These are phyloP conservation scores for Chalciporus sphaerocephalus DNA, from an alignment of 768 basidiomycete genomes.

Conservation along the genomic window DNA sequence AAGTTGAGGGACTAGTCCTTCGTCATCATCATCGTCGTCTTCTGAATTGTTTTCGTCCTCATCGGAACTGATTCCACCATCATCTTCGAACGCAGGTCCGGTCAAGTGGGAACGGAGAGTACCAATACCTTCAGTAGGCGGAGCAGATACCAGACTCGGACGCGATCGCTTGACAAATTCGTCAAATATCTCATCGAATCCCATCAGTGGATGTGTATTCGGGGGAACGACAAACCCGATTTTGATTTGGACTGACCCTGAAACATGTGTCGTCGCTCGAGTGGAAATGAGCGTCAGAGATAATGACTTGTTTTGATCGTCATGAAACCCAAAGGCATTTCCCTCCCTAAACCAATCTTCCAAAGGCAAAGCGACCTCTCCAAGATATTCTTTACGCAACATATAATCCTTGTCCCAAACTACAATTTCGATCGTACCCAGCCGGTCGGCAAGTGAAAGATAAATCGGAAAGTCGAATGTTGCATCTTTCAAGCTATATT, in stretches of 20 bases:
- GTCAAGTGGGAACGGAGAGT: conserved; percentile 64
- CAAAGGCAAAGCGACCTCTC: conserved; percentile 76
- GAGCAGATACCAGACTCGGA: conserved; percentile 67
- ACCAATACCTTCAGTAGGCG: conserved; percentile 82
- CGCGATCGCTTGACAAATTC: conserved; percentile 62
- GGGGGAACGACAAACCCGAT: conserved; percentile 52
- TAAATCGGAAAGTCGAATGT: conserved; percentile 91
- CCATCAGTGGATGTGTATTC: conserved; percentile 40
- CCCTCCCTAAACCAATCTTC: conserved; percentile 70
- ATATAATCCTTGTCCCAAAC: conserved; percentile 93
- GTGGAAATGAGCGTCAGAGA: conserved; percentile 45
- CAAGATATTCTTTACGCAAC: conserved; percentile 84
- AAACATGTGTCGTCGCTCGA: conserved; percentile 41
- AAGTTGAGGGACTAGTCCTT: conserved; percentile 27
- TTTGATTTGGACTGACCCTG: conserved; percentile 56
- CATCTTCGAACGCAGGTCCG: conserved; percentile 63
- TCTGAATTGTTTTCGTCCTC: conserved; percentile 36
- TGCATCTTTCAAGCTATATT: conserved; percentile 60
- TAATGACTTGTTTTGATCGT: conserved; percentile 60
- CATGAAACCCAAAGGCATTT: conserved; percentile 48
- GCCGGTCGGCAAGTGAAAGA: conserved; percentile 63
- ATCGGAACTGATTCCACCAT: conserved; percentile 66
- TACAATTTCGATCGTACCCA: conserved; percentile 77
- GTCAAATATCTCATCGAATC: conserved; percentile 56
- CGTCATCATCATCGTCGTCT: conserved; percentile 30